phyloP scores from a whole-genome alignment of 176 grass and related monocot species.

The Musa acuminata region DNA sequence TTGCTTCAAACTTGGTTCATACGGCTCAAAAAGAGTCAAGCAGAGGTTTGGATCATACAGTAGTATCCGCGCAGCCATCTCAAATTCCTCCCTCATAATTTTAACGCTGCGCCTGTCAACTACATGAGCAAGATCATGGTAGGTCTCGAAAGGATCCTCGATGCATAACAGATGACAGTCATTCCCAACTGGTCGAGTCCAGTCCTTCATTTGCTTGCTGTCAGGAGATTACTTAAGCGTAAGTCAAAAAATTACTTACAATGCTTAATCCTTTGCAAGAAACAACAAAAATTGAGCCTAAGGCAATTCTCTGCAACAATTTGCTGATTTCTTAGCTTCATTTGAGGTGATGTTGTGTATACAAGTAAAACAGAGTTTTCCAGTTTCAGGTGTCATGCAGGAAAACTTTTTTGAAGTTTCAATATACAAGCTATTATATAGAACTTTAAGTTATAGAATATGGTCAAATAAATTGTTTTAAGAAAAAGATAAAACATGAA shows the following conservation, averaged over 20 bases:
- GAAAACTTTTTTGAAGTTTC: no score
- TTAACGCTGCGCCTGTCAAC: conserved; percentile 42
- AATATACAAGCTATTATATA: background rate
- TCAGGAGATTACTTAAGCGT: background rate
- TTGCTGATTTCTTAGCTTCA: no score
- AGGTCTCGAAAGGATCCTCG: conserved; percentile 51
- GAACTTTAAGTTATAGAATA: background rate
- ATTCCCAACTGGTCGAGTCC: conserved; percentile 42
- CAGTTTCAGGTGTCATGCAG: no score
- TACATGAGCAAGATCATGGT: conserved; percentile 42
- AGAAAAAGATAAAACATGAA: background rate
- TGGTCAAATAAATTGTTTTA: background rate
- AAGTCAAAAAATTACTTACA: background rate
- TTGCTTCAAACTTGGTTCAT: background rate
- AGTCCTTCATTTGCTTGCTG: conserved; percentile 53
- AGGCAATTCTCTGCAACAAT: background rate
- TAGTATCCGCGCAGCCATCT: conserved; percentile 32
- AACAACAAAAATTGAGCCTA: background rate
- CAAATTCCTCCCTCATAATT: conserved; percentile 46
- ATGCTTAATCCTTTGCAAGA: background rate
- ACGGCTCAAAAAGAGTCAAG: conserved; percentile 31
- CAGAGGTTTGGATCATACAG: conserved; percentile 33
- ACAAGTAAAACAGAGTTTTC: no score
- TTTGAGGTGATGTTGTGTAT: no score
- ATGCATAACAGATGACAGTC: conserved; percentile 57